Percentiles rank a stretch among this genome's conserved stretches.
These are phyloP conservation scores for Phaeolepiota aurea DNA, from an alignment of 768 basidiomycete genomes.

Conservation along the genomic window DNA sequence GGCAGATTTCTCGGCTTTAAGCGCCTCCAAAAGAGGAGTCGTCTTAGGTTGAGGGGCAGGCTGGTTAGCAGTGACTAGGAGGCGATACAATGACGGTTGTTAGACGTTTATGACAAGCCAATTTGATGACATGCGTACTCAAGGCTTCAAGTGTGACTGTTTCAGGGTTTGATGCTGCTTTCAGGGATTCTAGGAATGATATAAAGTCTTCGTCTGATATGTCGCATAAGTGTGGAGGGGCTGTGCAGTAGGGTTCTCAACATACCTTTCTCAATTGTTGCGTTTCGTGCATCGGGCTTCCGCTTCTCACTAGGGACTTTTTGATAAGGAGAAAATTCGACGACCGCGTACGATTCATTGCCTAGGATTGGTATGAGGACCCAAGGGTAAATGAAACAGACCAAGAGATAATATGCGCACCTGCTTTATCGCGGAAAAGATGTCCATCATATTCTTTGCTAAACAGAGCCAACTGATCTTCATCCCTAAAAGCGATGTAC, in stretches of 20 bases:
- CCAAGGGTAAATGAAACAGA: too few species aligned
- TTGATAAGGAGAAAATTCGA: constrained; percentile 92
- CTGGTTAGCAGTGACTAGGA: constrained; percentile 56
- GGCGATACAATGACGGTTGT: neutral
- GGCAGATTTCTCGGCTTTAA: constrained; percentile 74
- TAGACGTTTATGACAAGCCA: neutral
- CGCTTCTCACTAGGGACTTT: constrained; percentile 69
- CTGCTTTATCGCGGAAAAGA: constrained; percentile 84
- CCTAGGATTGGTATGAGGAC: too few species aligned
- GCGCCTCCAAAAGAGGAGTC: constrained; percentile 88
- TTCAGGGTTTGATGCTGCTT: constrained; percentile 39
- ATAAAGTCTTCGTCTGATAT: constrained; percentile 71
- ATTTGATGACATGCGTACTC: constrained; percentile 29
- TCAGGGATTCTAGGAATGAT: constrained; percentile 73
- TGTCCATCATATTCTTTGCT: constrained; percentile 88
- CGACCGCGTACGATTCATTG: constrained; percentile 78
- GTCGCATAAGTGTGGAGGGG: neutral
- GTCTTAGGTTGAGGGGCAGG: constrained; percentile 60
- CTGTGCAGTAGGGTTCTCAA: neutral
- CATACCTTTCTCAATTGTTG: constrained; percentile 85
- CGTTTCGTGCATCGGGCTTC: constrained; percentile 74
- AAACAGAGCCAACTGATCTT: constrained; percentile 65
- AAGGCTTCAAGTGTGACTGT: constrained; percentile 56
- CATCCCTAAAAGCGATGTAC: constrained; percentile 82
- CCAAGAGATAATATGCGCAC: too few species aligned